Conservation (phyloP, 257 asterid genomes). For the Jasminum sambac region DNA sequence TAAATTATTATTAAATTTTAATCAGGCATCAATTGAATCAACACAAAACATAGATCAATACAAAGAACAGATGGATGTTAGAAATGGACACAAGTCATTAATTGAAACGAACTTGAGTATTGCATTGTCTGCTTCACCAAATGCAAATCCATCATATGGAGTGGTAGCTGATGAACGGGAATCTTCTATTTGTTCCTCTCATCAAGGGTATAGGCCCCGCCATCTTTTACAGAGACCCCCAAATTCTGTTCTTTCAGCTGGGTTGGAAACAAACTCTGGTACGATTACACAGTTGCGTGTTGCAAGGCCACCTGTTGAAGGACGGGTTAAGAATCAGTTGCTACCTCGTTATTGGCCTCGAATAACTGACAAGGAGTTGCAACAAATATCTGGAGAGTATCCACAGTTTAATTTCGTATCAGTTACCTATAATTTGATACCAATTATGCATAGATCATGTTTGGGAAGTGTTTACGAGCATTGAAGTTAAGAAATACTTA, state of each 20-base stretch:
- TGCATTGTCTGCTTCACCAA: conserved; percentile 56
- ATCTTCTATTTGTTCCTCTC: conserved; percentile 46
- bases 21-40: conserved; percentile 39
- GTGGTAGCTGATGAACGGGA: conserved; percentile 54
- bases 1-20: conserved; percentile 36
- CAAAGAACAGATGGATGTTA: conserved; percentile 34
- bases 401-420: conserved; percentile 37
- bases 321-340: conserved; percentile 85
- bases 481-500: too few species aligned
- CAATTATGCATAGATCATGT: too few species aligned
- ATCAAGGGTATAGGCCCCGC: conserved; percentile 59
- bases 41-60: conserved; percentile 36
- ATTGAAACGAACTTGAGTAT: conserved; percentile 81
- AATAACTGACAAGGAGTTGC: conserved; percentile 92
- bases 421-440: neutral
- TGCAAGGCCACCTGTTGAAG: conserved; percentile 96
- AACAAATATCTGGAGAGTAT: conserved; percentile 97
- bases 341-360: conserved; percentile 99
- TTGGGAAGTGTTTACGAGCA: too few species aligned
- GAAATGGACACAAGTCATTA: conserved; percentile 37
- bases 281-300: conserved; percentile 67
- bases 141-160: conserved; percentile 36
- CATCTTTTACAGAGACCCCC: conserved; percentile 75
- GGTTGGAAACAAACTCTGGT: conserved; percentile 52
- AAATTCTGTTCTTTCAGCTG: conserved; percentile 47